Conservation (phyloP, 148 eudicot species). For the Pouteria glomerata region DNA sequence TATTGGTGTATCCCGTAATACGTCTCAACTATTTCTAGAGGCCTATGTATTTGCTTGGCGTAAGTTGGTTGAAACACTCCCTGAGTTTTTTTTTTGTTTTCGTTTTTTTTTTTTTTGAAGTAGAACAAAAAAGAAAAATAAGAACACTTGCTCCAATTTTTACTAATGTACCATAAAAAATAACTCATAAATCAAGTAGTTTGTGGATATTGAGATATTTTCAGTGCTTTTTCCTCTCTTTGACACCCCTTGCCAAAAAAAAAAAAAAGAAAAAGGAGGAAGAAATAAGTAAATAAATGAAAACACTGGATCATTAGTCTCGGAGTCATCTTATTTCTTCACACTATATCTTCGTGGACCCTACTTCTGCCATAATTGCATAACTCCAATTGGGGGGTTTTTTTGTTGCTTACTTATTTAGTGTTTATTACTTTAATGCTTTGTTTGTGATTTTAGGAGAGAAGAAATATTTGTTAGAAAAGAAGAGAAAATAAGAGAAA, state of each 20-base stretch:
- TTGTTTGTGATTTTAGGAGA: no score
- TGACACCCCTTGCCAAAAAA: no score
- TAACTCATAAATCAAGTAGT: background rate
- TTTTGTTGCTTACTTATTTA: background rate
- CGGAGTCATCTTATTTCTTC: background rate
- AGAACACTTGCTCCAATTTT: background rate
- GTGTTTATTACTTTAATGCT: background rate
- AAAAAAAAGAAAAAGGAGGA: no score
- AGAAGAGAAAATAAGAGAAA: no score
- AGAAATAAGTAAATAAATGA: no score
- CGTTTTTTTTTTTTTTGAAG: background rate
- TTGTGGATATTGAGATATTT: background rate
- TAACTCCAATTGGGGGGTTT: background rate
- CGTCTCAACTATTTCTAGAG: background rate
- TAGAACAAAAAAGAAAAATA: background rate
- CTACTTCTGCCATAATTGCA: background rate
- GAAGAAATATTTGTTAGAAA: no score
- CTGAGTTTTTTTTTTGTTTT: background rate
- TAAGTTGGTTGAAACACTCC: no score
- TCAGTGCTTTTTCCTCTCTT: background rate
- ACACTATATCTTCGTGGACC: constrained; percentile 8
- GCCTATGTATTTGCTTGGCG: background rate
- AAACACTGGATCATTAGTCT: background rate
- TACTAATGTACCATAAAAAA: background rate
- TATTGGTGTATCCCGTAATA: background rate